Percentiles rank a stretch among this genome's conserved stretches.
These are phyloP conservation scores for Aspergillus sp. DNA, from an alignment of 2,329 filamentous ascomycete genomes.

Conservation along the genomic window DNA sequence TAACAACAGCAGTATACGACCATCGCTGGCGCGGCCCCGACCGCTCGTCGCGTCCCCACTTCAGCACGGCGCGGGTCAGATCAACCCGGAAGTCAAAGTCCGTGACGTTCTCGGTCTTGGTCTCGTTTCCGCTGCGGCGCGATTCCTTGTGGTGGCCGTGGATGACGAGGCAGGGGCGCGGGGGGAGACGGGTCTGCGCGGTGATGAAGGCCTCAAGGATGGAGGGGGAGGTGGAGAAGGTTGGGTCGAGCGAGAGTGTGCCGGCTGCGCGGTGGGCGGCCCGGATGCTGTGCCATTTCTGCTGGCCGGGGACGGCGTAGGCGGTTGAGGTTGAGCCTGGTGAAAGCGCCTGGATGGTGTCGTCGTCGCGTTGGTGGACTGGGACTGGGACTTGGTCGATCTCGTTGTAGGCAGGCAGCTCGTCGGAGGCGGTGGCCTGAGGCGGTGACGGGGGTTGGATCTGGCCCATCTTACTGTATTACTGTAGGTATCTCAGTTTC, in stretches of 20 bases:
- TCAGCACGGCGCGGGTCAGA: conserved; percentile 10
- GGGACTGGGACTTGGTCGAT: background rate
- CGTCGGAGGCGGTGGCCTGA: background rate
- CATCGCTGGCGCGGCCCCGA: conserved; percentile 14
- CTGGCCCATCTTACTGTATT: background rate
- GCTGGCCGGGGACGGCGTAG: conserved; percentile 7
- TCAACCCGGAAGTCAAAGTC: conserved; percentile 34
- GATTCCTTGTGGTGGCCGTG: conserved; percentile 55
- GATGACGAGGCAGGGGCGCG: conserved; percentile 55
- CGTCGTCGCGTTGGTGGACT: background rate
- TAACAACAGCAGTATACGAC: conserved; percentile 18
- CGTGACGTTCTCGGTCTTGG: conserved; percentile 25
- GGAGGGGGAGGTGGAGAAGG: conserved; percentile 9
- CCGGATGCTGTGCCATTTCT: conserved; percentile 8
- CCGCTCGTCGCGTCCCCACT: conserved; percentile 1
- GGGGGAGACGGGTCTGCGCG: conserved; percentile 41
- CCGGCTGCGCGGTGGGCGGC: background rate
- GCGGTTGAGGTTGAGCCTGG: background rate
- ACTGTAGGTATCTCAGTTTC: background rate
- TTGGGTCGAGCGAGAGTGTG: conserved; percentile 8
- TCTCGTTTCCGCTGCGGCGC: conserved; percentile 11
- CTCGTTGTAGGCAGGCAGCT: conserved; percentile 5
- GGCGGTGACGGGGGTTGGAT: background rate
- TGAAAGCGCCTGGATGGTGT: background rate
- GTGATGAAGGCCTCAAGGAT: conserved; percentile 47